Evolutionary conservation across 768 basidiomycete species (phyloP).

Genomic region (Russula emetica): DNA sequence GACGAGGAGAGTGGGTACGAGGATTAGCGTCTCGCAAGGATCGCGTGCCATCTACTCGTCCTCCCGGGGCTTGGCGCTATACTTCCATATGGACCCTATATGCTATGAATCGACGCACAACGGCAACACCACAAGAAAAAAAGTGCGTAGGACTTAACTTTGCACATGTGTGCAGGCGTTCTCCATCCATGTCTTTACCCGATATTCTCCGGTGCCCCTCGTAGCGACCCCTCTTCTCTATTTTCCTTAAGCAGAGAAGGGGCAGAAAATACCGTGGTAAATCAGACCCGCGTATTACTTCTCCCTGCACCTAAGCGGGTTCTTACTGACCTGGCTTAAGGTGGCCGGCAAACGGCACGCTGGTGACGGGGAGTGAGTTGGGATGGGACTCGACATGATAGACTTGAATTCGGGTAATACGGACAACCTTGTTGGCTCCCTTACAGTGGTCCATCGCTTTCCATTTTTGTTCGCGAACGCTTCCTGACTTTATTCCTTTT

Average conservation of each 20-base stretch:
- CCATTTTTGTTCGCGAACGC: neutral
- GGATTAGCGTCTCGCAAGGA: conserved; percentile 4
- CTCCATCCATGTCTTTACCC: neutral
- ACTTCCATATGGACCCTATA: neutral
- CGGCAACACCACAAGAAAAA: neutral
- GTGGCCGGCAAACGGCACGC: conserved; percentile 1
- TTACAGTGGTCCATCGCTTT: neutral
- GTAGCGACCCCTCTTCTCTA: neutral
- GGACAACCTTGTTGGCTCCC: neutral
- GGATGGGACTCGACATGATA: neutral
- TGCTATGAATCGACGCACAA: conserved; percentile 6
- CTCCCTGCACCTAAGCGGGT: neutral
- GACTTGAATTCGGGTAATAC: neutral
- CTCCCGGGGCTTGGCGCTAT: neutral
- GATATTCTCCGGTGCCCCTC: neutral
- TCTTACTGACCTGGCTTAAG: neutral
- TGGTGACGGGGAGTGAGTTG: conserved; percentile 3
- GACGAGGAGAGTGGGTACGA: conserved; percentile 16
- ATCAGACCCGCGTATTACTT: neutral
- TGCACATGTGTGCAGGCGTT: neutral
- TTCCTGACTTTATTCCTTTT: neutral
- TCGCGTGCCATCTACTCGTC: neutral
- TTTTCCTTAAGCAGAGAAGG: neutral
- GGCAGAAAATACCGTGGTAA: neutral
- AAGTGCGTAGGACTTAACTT: neutral